Evolutionary conservation across 176 grass and related monocot species (phyloP).

Genomic region (Thalia dealbata): DNA sequence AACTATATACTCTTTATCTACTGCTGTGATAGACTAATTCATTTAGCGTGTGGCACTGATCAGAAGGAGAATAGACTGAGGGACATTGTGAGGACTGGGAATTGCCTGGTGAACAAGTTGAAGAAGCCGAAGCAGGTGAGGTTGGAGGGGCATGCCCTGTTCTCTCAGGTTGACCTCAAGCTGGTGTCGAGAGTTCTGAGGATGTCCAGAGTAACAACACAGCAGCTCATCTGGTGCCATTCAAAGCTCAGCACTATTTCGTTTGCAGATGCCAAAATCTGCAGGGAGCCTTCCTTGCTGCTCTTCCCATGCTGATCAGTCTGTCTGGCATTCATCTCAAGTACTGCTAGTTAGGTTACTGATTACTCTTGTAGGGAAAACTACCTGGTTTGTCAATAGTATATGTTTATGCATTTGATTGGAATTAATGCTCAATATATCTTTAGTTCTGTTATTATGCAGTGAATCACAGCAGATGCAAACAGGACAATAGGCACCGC

Average conservation of each 20-base stretch:
- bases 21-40: not conserved
- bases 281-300: slow-evolving; percentile 91
- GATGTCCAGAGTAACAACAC: slow-evolving; percentile 68
- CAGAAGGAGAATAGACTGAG: slow-evolving; percentile 92
- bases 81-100: slow-evolving; percentile 73
- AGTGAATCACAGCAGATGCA: no score
- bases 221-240: slow-evolving; percentile 88
- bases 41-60: not conserved
- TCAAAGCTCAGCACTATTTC: slow-evolving; percentile 68
- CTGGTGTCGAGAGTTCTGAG: slow-evolving; percentile 64
- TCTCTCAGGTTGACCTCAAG: slow-evolving; percentile 80
- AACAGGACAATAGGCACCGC: no score
- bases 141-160: slow-evolving; percentile 72
- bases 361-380: no score
- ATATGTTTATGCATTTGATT: no score
- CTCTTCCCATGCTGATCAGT: slow-evolving; percentile 62
- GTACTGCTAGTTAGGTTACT: no score
- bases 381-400: no score
- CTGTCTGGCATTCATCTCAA: not conserved
- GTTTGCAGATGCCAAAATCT: slow-evolving; percentile 60
- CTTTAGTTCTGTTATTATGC: no score
- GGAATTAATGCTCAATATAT: no score
- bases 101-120: slow-evolving; percentile 95
- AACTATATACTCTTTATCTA: not conserved
- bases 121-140: slow-evolving; percentile 88